Percentiles rank a stretch among this genome's conserved stretches.
Conservation (phyloP, 306 rosid species). For the Begonia loranthoides region DNA sequence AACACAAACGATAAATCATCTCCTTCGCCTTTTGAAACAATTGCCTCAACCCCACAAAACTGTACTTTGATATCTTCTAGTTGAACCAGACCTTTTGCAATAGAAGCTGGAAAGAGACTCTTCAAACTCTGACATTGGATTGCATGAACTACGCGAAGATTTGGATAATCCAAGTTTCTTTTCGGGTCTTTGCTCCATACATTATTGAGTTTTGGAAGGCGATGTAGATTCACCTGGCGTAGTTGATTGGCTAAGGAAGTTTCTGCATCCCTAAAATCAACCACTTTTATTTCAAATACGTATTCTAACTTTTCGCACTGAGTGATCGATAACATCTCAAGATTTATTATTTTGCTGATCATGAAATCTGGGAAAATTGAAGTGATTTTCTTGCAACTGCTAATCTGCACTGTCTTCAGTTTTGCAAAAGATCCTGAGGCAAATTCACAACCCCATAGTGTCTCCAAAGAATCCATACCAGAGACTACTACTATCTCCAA, state of each 20-base stretch:
- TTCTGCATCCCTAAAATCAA: not conserved
- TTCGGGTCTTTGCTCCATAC: conserved; percentile 18
- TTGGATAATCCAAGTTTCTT: conserved; percentile 1
- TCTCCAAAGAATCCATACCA: conserved; percentile 13
- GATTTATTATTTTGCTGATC: conserved; percentile 5
- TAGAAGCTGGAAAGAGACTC: conserved; percentile 9
- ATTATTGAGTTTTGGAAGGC: conserved; percentile 17
- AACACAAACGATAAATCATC: conserved; percentile 6
- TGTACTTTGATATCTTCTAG: conserved; percentile 8
- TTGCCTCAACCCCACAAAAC: conserved; percentile 10
- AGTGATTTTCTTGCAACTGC: not conserved
- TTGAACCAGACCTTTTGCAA: conserved; percentile 8
- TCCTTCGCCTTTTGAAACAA: conserved; percentile 7
- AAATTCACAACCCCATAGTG: conserved; percentile 9
- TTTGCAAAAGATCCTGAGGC: conserved; percentile 4
- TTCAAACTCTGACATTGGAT: conserved; percentile 9
- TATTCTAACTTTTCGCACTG: conserved; percentile 6
- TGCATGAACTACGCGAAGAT: conserved; percentile 1
- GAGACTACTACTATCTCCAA: conserved; percentile 6
- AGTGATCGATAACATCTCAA: conserved; percentile 8
- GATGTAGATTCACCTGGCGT: conserved; percentile 7
- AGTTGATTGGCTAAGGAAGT: not conserved
- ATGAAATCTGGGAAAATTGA: conserved; percentile 4
- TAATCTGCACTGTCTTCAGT: conserved; percentile 6
- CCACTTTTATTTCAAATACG: conserved; percentile 3